Conservation (phyloP, 2,329 filamentous ascomycete species). For the Biscogniauxia sp. region DNA sequence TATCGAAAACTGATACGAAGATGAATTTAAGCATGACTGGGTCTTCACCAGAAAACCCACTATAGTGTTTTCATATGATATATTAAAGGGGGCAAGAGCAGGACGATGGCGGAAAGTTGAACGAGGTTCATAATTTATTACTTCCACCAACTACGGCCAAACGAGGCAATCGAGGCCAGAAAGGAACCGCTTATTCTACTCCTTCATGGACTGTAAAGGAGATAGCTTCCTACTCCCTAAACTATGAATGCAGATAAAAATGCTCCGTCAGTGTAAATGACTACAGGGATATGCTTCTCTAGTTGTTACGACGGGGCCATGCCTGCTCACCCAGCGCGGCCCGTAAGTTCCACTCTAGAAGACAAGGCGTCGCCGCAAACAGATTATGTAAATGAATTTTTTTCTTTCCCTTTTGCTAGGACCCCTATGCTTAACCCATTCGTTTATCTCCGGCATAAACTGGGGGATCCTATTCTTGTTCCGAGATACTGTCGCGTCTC, state of each 20-base stretch:
- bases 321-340: constrained; percentile 10
- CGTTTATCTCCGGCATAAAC: too few species aligned
- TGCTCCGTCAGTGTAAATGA: background rate
- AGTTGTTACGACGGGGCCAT: constrained; percentile 3
- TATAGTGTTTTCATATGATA: too few species aligned
- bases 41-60: too few species aligned
- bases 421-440: background rate
- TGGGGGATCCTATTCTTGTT: background rate
- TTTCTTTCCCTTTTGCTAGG: background rate
- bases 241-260: background rate
- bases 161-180: background rate
- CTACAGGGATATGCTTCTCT: background rate
- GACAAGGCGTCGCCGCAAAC: background rate
- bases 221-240: background rate
- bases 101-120: background rate
- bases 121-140: background rate
- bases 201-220: background rate
- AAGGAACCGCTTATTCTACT: background rate
- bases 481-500: background rate
- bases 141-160: background rate
- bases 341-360: background rate
- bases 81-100: background rate
- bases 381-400: background rate
- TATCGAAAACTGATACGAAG: too few species aligned
- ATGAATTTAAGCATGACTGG: too few species aligned